Percentiles rank a stretch among this genome's conserved stretches.
Evolutionary conservation across 306 rosid genomes (phyloP).

Genomic region (Alnus glutinosa): DNA sequence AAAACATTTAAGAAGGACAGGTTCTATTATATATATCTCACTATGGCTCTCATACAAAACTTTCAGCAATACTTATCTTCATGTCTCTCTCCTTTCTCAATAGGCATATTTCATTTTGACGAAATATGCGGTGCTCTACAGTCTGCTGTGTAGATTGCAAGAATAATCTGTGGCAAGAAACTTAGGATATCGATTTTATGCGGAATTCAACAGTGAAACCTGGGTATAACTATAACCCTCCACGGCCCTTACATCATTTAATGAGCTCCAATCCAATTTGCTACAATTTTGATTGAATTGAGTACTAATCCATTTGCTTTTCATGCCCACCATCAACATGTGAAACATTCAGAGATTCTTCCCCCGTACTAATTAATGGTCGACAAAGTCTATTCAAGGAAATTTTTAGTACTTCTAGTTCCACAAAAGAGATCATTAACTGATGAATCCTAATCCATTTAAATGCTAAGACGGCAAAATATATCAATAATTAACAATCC

Average conservation of each 20-base stretch:
- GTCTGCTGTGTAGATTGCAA: neutral
- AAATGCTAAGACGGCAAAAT: conserved; percentile 8
- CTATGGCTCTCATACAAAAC: neutral
- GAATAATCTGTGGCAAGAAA: neutral
- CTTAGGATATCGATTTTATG: neutral
- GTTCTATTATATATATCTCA: neutral
- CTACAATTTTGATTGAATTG: neutral
- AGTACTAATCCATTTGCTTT: neutral
- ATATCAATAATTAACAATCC: neutral
- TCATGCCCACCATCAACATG: neutral
- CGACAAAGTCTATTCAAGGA: neutral
- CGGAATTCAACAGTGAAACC: neutral
- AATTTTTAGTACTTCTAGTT: conserved; percentile 6
- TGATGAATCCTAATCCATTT: conserved; percentile 3
- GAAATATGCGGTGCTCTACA: neutral
- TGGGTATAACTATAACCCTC: neutral
- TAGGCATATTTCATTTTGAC: neutral
- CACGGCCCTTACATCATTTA: neutral
- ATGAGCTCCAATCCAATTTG: neutral
- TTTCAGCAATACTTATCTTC: neutral
- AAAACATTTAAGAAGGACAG: neutral
- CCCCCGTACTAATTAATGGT: neutral
- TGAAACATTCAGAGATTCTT: neutral
- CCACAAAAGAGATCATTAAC: neutral
- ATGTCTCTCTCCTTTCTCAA: neutral